Evolutionary conservation across 2,329 filamentous ascomycete genomes (phyloP).

Genomic region (Sporothrix euskadiensis): DNA sequence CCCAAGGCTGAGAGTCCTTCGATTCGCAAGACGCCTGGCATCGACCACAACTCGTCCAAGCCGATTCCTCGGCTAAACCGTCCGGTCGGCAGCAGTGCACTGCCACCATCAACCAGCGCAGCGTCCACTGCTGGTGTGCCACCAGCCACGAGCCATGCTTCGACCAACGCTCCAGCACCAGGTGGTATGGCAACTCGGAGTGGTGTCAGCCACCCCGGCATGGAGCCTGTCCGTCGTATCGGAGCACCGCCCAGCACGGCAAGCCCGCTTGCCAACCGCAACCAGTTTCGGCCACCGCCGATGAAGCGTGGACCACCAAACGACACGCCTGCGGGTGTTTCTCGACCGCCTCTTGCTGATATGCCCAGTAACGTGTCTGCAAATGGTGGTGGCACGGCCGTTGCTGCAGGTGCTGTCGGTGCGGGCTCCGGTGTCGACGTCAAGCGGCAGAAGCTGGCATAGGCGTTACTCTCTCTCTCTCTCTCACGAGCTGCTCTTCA

Average conservation of each 20-base stretch:
- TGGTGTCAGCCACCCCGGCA: constrained; percentile 52
- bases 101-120: constrained; percentile 35
- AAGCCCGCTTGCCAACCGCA: constrained; percentile 61
- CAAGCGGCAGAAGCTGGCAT: constrained; percentile 52
- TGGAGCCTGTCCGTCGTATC: constrained; percentile 58
- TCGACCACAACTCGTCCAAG: constrained; percentile 77
- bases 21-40: constrained; percentile 82
- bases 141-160: background rate
- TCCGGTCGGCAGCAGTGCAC: constrained; percentile 45
- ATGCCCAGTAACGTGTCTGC: constrained; percentile 48
- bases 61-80: constrained; percentile 59
- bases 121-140: background rate
- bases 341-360: constrained; percentile 52
- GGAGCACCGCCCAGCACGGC: constrained; percentile 56
- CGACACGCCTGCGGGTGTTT: constrained; percentile 33
- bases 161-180: background rate
- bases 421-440: constrained; percentile 44
- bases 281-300: constrained; percentile 60
- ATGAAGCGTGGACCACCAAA: constrained; percentile 53
- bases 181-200: constrained; percentile 15
- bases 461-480: background rate
- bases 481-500: background rate
- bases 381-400: constrained; percentile 30
- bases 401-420: constrained; percentile 31
- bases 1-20: constrained; percentile 77